Evolutionary conservation across 768 basidiomycete genomes (phyloP).

Genomic region (Phlebiopsis flavidoalba): DNA sequence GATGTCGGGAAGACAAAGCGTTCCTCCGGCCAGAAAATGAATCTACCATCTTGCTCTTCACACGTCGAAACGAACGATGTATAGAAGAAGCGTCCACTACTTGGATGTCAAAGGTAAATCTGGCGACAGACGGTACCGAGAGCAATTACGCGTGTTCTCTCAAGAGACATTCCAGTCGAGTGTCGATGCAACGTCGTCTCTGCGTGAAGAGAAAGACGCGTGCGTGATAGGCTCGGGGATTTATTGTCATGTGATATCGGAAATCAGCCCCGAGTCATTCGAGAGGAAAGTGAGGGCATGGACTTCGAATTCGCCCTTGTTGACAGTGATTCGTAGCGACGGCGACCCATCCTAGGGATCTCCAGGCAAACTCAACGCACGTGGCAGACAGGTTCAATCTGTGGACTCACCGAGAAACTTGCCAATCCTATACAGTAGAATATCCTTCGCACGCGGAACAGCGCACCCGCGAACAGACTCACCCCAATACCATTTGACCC

Average conservation of each 20-base stretch:
- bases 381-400: not conserved
- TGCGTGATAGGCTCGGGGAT: not conserved
- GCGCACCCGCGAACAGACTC: not conserved
- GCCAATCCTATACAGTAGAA: not conserved
- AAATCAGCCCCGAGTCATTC: not conserved
- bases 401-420: not conserved
- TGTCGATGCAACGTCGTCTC: not conserved
- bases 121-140: not conserved
- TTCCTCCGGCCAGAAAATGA: not conserved
- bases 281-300: not conserved
- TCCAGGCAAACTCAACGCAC: not conserved
- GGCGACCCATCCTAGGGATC: not conserved
- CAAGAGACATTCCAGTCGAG: not conserved
- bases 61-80: not conserved
- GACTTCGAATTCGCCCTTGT: not conserved
- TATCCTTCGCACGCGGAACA: not conserved
- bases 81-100: not conserved
- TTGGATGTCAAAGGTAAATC: not conserved
- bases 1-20: not conserved
- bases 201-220: not conserved
- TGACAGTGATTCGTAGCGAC: not conserved
- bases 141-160: not conserved
- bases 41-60: not conserved
- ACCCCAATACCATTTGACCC: too few species aligned
- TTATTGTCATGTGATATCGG: not conserved